These are phyloP conservation scores for Madurella fahalii DNA, from an alignment of 2,329 filamentous ascomycete genomes.

Conservation along the genomic window DNA sequence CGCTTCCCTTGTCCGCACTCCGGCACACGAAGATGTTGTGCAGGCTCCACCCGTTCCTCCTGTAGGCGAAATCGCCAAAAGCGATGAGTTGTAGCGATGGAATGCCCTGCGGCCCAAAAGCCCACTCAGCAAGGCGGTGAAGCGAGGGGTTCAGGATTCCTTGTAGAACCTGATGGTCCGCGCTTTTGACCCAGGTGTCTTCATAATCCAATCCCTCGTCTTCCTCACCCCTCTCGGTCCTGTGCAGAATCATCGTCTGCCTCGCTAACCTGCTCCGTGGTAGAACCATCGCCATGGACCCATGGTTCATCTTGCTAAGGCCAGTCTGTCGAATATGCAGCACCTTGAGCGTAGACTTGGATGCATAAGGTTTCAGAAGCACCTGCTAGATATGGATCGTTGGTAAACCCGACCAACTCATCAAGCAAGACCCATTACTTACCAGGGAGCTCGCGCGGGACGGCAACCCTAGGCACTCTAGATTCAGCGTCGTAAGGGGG, in stretches of 20 bases:
- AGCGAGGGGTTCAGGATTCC: neutral
- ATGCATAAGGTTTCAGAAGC: neutral
- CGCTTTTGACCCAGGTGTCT: neutral
- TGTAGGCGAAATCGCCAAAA: constrained; percentile 7
- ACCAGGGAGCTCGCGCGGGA: neutral
- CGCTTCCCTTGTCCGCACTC: neutral
- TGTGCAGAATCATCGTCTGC: too few relatives aligned
- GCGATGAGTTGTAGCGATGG: constrained; percentile 5
- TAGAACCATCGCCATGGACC: neutral
- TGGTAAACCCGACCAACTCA: neutral
- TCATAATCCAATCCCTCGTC: neutral
- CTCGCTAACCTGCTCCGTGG: too few relatives aligned
- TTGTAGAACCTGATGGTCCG: neutral
- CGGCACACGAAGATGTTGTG: constrained; percentile 8
- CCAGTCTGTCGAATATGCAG: constrained; percentile 10
- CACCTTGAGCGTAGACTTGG: neutral
- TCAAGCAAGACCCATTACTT: neutral
- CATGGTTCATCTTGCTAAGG: neutral
- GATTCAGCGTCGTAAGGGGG: neutral
- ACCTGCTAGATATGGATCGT: neutral
- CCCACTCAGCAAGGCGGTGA: constrained; percentile 1
- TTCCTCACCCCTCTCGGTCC: too few relatives aligned
- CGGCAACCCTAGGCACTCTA: constrained; percentile 2
- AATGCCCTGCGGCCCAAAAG: constrained; percentile 4
- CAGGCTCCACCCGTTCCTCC: neutral